phyloP scores from a whole-genome alignment of 768 basidiomycete species.

The Paxillus involutus region DNA sequence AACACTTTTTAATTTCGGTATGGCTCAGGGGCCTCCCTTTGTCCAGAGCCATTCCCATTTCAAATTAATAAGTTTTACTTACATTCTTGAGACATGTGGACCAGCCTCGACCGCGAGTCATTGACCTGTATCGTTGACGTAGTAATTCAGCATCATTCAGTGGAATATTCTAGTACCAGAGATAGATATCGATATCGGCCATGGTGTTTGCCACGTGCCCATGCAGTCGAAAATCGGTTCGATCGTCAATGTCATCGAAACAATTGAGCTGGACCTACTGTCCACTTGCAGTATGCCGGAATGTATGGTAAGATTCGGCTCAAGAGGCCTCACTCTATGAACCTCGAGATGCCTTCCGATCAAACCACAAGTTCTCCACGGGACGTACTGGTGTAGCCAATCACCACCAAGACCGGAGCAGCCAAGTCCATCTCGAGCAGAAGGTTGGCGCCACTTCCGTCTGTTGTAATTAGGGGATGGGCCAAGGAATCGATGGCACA shows the following conservation, averaged over 20 bases:
- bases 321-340: conserved; percentile 11
- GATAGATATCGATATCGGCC: conserved; percentile 20
- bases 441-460: conserved; percentile 22
- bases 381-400: too few relatives aligned
- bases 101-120: too few relatives aligned
- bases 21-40: too few relatives aligned
- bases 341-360: too few relatives aligned
- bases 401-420: conserved; percentile 38
- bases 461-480: conserved; percentile 9
- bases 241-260: conserved; percentile 22
- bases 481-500: not conserved
- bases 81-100: too few relatives aligned
- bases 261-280: conserved; percentile 9
- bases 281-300: conserved; percentile 31
- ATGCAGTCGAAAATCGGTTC: conserved; percentile 31
- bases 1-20: too few relatives aligned
- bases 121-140: conserved; percentile 37
- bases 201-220: conserved; percentile 30
- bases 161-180: not conserved
- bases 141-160: conserved; percentile 32
- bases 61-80: too few relatives aligned
- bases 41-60: too few relatives aligned
- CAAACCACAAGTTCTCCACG: too few relatives aligned
- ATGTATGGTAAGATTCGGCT: not conserved
- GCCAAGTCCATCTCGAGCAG: conserved; percentile 33